Percentiles rank a stretch among this genome's conserved stretches.
These are phyloP conservation scores for Boletus barrowsii DNA, from an alignment of 768 basidiomycete species.

Conservation along the genomic window DNA sequence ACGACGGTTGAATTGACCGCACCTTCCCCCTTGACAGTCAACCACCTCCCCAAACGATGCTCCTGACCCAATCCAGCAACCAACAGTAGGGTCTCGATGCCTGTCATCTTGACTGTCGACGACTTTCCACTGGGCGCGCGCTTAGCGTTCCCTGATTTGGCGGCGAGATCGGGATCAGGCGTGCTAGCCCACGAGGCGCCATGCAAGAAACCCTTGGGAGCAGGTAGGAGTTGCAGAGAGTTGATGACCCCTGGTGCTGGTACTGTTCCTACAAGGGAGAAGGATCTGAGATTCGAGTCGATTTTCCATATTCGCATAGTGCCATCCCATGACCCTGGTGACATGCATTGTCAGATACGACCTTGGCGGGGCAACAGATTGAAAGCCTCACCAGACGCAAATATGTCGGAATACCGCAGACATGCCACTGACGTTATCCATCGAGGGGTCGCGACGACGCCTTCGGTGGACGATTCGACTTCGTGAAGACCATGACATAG, in stretches of 20 bases:
- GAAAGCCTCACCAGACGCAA: conserved; percentile 70
- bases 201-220: conserved; percentile 41
- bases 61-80: conserved; percentile 86
- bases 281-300: conserved; percentile 72
- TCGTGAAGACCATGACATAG: conserved; percentile 87
- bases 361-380: not conserved
- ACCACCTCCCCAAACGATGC: conserved; percentile 87
- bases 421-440: conserved; percentile 89
- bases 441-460: conserved; percentile 70
- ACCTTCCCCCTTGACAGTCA: conserved; percentile 66
- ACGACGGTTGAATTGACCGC: conserved; percentile 72
- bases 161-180: not conserved
- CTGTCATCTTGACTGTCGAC: conserved; percentile 27
- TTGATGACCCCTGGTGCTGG: conserved; percentile 81
- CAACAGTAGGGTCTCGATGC: conserved; percentile 48
- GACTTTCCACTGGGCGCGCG: conserved; percentile 1
- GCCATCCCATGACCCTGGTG: conserved; percentile 90
- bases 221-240: conserved; percentile 75
- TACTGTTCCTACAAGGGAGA: conserved; percentile 62
- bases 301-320: conserved; percentile 88
- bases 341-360: conserved; percentile 3
- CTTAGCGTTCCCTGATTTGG: not conserved
- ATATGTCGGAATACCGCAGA: conserved; percentile 85
- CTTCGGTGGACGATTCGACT: conserved; percentile 67
- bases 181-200: conserved; percentile 41